phyloP scores from a whole-genome alignment of 2,329 filamentous ascomycete genomes.

The Aaosphaeria arxii region DNA sequence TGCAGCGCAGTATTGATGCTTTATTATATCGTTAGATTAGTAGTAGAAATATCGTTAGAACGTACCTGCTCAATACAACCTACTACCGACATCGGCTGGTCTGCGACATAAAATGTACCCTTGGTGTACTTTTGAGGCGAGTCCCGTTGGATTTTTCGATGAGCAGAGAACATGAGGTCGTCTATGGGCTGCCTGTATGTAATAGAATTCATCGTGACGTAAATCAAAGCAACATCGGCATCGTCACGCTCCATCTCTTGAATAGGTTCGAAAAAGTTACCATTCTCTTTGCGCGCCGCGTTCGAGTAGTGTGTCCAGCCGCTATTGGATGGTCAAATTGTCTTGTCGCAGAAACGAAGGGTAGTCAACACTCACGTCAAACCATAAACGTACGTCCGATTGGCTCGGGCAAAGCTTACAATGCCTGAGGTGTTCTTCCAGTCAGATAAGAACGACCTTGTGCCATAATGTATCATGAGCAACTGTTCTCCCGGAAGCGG shows the following conservation, averaged over 20 bases:
- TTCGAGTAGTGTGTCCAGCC: too few species aligned
- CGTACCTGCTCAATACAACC: conserved; percentile 6
- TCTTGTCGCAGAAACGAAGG: too few species aligned
- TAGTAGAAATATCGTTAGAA: not conserved
- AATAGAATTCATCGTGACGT: conserved; percentile 1
- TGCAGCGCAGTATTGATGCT: conserved; percentile 4
- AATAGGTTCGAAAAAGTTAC: conserved; percentile 1
- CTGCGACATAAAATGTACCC: conserved; percentile 1
- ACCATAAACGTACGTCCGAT: too few species aligned
- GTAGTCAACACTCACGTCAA: too few species aligned
- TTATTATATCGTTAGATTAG: not conserved
- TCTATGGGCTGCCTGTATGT: conserved; percentile 3
- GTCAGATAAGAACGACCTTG: too few species aligned
- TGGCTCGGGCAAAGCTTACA: too few species aligned
- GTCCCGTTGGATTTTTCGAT: not conserved
- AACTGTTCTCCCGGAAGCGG: not conserved
- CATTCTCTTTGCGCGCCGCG: not conserved
- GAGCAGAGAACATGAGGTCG: conserved; percentile 6
- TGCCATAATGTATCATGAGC: not conserved
- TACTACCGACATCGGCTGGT: not conserved
- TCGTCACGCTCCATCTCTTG: conserved; percentile 2
- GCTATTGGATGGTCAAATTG: too few species aligned
- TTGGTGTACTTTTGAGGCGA: not conserved
- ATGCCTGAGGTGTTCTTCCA: too few species aligned
- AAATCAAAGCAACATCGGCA: conserved; percentile 3